Conservation (phyloP, 352 stramenopile species). For the Globisporangium paroecandrum region DNA sequence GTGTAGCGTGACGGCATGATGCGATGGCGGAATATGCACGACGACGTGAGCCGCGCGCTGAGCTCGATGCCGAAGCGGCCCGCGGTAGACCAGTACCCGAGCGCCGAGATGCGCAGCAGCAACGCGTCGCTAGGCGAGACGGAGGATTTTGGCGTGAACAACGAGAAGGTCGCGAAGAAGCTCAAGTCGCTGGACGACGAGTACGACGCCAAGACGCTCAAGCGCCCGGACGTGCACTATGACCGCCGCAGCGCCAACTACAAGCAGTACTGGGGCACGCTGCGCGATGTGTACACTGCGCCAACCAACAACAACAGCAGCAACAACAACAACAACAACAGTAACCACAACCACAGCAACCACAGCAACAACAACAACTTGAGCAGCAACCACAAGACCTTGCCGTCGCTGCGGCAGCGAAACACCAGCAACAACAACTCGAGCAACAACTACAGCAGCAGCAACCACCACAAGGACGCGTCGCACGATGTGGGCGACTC, state of each 20-base stretch:
- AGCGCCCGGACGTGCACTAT: constrained; percentile 27
- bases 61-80: constrained; percentile 14
- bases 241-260: constrained; percentile 54
- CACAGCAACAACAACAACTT: constrained; percentile 1
- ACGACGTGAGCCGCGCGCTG: constrained; percentile 62
- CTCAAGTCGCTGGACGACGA: constrained; percentile 71
- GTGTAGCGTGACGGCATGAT: constrained; percentile 30
- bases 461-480: constrained; percentile 15
- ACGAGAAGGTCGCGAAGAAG: constrained; percentile 67
- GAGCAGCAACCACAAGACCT: constrained; percentile 10
- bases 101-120: constrained; percentile 8
- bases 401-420: constrained; percentile 9
- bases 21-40: constrained; percentile 66
- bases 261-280: constrained; percentile 71
- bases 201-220: constrained; percentile 61
- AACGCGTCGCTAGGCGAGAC: constrained; percentile 27
- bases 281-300: constrained; percentile 61
- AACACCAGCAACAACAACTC: neutral
- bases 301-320: constrained; percentile 6
- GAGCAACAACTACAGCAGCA: neutral
- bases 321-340: constrained; percentile 7
- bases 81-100: neutral
- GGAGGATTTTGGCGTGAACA: constrained; percentile 56
- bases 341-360: neutral
- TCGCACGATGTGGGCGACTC: constrained; percentile 30